These are phyloP conservation scores for Orobanche coerulescens DNA, from an alignment of 257 asterid species.

Conservation along the genomic window DNA sequence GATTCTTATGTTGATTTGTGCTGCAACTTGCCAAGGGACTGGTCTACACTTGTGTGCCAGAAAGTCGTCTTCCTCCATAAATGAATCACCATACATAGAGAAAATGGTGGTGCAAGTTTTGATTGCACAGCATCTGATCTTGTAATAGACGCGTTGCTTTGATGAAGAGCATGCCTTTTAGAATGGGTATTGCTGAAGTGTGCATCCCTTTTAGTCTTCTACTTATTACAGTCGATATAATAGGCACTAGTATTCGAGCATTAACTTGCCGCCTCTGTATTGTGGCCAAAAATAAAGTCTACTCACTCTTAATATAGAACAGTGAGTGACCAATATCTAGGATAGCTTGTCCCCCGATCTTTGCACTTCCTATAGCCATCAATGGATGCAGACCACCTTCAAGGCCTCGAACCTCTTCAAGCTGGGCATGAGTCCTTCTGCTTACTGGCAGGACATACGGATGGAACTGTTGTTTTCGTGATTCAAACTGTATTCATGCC, in stretches of 20 bases:
- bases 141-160: neutral
- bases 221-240: neutral
- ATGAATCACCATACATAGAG: conserved; percentile 16
- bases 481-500: conserved; percentile 1
- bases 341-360: conserved; percentile 2
- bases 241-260: neutral
- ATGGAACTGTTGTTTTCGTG: neutral
- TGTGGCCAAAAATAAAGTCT: neutral
- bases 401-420: neutral
- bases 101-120: conserved; percentile 22
- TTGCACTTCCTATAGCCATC: conserved; percentile 14
- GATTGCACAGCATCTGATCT: conserved; percentile 22
- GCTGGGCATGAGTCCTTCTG: conserved; percentile 12
- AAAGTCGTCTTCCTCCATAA: conserved; percentile 9
- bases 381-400: conserved; percentile 14
- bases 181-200: conserved; percentile 19
- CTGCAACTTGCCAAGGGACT: conserved; percentile 19
- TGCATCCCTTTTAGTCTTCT: neutral
- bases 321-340: neutral
- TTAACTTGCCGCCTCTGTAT: neutral
- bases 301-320: neutral
- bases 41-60: conserved; percentile 10
- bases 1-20: conserved; percentile 18
- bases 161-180: conserved; percentile 18
- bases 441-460: neutral